Conservation (phyloP, 306 rosid genomes). For the Medicago truncatula region DNA sequence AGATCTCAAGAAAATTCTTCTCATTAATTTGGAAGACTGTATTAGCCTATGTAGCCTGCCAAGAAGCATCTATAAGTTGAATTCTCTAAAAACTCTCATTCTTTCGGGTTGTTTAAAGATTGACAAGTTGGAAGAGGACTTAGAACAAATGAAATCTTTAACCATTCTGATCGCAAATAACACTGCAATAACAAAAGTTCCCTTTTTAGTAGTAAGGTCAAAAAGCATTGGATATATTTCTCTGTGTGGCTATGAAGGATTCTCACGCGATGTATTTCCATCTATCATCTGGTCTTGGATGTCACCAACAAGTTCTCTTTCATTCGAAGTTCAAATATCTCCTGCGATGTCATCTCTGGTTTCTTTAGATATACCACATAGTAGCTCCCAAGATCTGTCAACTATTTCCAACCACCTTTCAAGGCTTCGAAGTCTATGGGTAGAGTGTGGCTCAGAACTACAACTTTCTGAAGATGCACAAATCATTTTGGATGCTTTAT, state of each 20-base stretch:
- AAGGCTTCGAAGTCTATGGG: background rate
- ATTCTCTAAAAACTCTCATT: background rate
- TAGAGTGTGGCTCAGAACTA: background rate
- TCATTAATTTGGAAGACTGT: background rate
- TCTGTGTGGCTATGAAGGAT: background rate
- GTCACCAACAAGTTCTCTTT: background rate
- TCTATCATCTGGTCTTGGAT: slow-evolving; percentile 4
- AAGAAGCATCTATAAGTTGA: background rate
- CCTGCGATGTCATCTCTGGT: background rate
- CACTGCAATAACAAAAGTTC: background rate
- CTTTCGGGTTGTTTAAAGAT: background rate
- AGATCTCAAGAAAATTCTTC: background rate
- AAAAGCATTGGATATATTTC: slow-evolving; percentile 7
- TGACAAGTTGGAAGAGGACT: background rate
- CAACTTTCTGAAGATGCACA: background rate
- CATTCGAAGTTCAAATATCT: background rate
- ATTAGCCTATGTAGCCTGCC: background rate
- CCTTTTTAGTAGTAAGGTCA: background rate
- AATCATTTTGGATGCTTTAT: background rate
- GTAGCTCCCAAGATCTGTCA: background rate
- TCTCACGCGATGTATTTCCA: background rate
- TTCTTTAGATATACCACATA: background rate
- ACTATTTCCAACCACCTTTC: background rate
- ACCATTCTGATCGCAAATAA: background rate
- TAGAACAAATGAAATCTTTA: background rate